Evolutionary conservation across 441 rosid species (phyloP).

Genomic region (Pelargonium australe): DNA sequence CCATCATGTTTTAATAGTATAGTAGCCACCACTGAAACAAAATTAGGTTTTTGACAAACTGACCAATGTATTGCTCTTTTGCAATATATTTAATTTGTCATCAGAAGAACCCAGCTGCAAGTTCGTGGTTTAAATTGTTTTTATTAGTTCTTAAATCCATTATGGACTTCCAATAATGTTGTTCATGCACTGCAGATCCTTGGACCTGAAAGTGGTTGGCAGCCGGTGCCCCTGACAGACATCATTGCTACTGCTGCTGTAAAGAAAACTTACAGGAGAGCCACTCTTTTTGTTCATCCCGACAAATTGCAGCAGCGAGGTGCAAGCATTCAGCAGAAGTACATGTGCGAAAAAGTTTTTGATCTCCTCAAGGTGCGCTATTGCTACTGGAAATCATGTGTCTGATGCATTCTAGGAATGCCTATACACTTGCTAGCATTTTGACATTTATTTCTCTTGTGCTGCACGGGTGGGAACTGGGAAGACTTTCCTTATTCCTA

Average conservation of each 20-base stretch:
- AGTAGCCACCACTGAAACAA: too few species aligned
- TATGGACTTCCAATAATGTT: background rate
- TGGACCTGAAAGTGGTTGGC: slow-evolving; percentile 92
- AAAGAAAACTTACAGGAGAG: slow-evolving; percentile 87
- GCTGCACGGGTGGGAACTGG: too few species aligned
- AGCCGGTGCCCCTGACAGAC: slow-evolving; percentile 73
- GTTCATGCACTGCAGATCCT: slow-evolving; percentile 52
- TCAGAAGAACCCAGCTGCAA: too few species aligned
- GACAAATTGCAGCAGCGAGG: slow-evolving; percentile 98
- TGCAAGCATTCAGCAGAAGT: slow-evolving; percentile 83
- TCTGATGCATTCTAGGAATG: too few species aligned
- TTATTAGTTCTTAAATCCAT: too few species aligned
- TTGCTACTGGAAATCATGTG: background rate
- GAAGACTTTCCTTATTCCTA: too few species aligned
- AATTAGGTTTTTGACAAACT: too few species aligned
- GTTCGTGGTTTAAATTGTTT: too few species aligned
- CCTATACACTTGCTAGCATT: too few species aligned
- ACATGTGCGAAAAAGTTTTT: slow-evolving; percentile 88
- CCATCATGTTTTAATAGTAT: too few species aligned
- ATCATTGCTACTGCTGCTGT: slow-evolving; percentile 62
- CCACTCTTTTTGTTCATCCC: slow-evolving; percentile 88
- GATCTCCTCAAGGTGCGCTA: slow-evolving; percentile 79
- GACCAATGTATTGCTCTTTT: too few species aligned
- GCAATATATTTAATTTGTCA: too few species aligned
- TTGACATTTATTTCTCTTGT: background rate